Evolutionary conservation across 108 stramenopile genomes (phyloP), one percentile per base, ranked within the genome.

Genomic region (Mayamaea pseudoterrestris): DNA sequence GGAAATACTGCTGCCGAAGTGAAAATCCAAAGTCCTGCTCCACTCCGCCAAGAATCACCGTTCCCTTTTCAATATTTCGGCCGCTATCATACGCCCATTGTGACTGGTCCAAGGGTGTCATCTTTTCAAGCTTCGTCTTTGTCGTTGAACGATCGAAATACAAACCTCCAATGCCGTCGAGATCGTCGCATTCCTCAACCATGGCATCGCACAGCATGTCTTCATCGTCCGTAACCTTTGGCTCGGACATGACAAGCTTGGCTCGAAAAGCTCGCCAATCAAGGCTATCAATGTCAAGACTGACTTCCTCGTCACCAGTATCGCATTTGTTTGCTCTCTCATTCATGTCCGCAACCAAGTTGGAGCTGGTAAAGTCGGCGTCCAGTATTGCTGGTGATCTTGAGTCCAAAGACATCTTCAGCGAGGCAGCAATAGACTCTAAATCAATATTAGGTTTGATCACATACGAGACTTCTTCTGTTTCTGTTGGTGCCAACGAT

Each of bases 221-320:
- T n/a, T n/a, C n/a, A 4, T 17, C 25, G 46, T 69, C 71, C 26
- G 23, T 28, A 35, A 34, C 5, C 20, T 47, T 53, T 34, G 50
- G 42, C 50, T 69, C 71, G 14, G 69, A 60, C 76, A 85, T 76
- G 35, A 85, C 78, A 21, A 85, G 57, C 45, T 78, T 76, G n/a
- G 83, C 83, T 11, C 83, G 70, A 61, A 85, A 85, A 18, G 67
- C 65, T 65, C 83, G 58, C 83, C 83, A 85, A 44, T 84, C 78
- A 14, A 69, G 43, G 31, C 65, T 69, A 8, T 42, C 28, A 12
- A 64, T 23, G 14, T 35, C 48, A 5, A 59, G 30, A 16, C 61
- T 57, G 26, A 57, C 59, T 5, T 66, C 61, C 1, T 60, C 67
- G 13, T 76, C 65, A 2, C 71, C 70, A n/a, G 43, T 58, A 14